These are phyloP conservation scores for Metschnikowia kofuensis DNA, from an alignment of 805 yeast species.

Conservation along the genomic window DNA sequence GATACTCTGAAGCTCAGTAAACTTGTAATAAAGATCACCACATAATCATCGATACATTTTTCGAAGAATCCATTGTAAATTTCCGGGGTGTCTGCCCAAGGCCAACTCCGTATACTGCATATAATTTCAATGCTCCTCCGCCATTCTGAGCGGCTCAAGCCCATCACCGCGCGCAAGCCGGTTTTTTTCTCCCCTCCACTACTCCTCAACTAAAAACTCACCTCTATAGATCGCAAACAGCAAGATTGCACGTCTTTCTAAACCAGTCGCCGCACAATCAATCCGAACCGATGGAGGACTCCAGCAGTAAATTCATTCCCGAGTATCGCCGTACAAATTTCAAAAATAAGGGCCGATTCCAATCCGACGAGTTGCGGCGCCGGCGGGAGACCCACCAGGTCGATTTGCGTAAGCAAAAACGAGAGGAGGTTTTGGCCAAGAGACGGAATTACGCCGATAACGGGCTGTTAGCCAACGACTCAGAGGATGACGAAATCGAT, in stretches of 20 bases:
- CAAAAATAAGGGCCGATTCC: slow-evolving; percentile 91
- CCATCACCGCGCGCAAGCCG: slow-evolving; percentile 1
- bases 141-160: neutral
- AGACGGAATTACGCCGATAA: slow-evolving; percentile 70
- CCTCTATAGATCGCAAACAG: slow-evolving; percentile 1
- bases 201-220: neutral
- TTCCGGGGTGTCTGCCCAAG: neutral
- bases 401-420: slow-evolving; percentile 91
- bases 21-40: too few species aligned
- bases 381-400: slow-evolving; percentile 97
- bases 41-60: too few species aligned
- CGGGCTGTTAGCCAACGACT: slow-evolving; percentile 33
- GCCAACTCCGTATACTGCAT: neutral
- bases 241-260: neutral
- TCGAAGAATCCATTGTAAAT: neutral
- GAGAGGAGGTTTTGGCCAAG: slow-evolving; percentile 92
- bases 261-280: neutral
- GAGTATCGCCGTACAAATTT: slow-evolving; percentile 96
- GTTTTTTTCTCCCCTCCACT: neutral
- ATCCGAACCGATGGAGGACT: slow-evolving; percentile 60
- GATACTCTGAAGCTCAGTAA: too few species aligned
- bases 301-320: slow-evolving; percentile 84
- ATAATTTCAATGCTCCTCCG: neutral
- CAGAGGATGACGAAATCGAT: slow-evolving; percentile 38
- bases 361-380: slow-evolving; percentile 94